Evolutionary conservation across 768 basidiomycete genomes (phyloP).

Genomic region (Calocybe indica): DNA sequence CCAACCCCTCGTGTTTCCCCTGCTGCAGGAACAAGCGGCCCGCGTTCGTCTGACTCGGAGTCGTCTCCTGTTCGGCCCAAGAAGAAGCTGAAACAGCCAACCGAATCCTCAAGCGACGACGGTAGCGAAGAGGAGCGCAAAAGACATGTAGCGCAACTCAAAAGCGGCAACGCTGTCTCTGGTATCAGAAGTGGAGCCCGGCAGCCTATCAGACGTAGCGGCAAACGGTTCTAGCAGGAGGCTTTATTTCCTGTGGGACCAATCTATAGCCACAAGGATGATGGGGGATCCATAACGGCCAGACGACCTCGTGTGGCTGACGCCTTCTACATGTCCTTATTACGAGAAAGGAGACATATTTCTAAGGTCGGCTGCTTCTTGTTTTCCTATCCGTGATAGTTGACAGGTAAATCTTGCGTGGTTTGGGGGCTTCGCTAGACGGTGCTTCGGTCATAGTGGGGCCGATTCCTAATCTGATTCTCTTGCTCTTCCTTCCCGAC

Average conservation of each 20-base stretch:
- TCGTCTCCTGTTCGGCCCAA: conserved; percentile 48
- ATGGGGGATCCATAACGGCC: too few relatives aligned
- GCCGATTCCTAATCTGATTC: too few relatives aligned
- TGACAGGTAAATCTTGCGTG: too few relatives aligned
- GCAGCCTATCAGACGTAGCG: conserved; percentile 74
- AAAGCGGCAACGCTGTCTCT: conserved; percentile 24
- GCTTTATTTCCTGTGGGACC: not conserved
- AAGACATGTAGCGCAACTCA: conserved; percentile 34
- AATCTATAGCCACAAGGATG: too few relatives aligned
- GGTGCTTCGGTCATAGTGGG: too few relatives aligned
- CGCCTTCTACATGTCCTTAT: too few relatives aligned
- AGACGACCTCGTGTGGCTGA: too few relatives aligned
- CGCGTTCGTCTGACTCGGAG: conserved; percentile 38
- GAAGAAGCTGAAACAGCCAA: conserved; percentile 39
- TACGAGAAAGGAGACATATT: too few relatives aligned
- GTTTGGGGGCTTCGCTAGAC: too few relatives aligned
- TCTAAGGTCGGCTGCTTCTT: too few relatives aligned
- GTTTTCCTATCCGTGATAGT: too few relatives aligned
- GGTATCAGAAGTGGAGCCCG: conserved; percentile 44
- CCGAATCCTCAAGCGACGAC: conserved; percentile 38
- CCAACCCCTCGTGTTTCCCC: conserved; percentile 6
- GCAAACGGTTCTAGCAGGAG: conserved; percentile 56
- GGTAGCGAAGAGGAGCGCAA: conserved; percentile 55
- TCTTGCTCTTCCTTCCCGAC: too few relatives aligned
- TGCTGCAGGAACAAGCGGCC: conserved; percentile 7